Conservation (phyloP, 2,329 filamentous ascomycete species). For the Aciculosporium take region DNA sequence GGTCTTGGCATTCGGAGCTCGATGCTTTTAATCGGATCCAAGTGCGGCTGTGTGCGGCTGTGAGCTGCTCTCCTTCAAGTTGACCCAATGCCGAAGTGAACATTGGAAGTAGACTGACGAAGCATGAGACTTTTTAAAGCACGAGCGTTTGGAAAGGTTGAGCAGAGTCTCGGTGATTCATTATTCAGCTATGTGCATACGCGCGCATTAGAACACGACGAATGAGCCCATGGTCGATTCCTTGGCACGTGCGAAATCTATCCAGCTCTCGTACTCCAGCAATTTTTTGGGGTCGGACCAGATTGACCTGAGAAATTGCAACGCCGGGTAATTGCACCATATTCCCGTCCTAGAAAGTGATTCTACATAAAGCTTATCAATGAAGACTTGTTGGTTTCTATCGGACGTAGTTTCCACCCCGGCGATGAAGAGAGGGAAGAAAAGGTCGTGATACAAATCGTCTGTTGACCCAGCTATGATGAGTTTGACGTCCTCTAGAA, state of each 20-base stretch:
- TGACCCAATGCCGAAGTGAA: neutral
- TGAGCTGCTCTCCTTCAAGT: neutral
- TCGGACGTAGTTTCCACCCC: conserved; percentile 2
- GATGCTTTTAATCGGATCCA: too few relatives aligned
- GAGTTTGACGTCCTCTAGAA: conserved; percentile 3
- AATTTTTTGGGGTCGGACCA: neutral
- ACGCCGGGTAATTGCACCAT: conserved; percentile 6
- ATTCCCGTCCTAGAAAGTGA: conserved; percentile 3
- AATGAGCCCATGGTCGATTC: conserved; percentile 2
- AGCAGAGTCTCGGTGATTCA: too few relatives aligned
- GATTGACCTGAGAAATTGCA: conserved; percentile 5
- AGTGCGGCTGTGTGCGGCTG: neutral
- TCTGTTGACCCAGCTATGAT: conserved; percentile 4
- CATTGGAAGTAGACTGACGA: too few relatives aligned
- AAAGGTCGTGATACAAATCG: conserved; percentile 5
- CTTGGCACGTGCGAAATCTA: conserved; percentile 5
- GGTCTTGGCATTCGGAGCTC: too few relatives aligned
- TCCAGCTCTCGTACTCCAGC: conserved; percentile 1
- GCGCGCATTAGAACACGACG: conserved; percentile 4
- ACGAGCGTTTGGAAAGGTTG: neutral
- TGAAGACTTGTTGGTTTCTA: neutral
- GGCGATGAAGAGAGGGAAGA: conserved; percentile 8
- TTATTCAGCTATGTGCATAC: too few relatives aligned
- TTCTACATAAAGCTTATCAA: conserved; percentile 4
- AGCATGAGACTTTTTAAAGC: too few relatives aligned